Conservation (phyloP, 306 rosid genomes). For the Medicago ruthenica region DNA sequence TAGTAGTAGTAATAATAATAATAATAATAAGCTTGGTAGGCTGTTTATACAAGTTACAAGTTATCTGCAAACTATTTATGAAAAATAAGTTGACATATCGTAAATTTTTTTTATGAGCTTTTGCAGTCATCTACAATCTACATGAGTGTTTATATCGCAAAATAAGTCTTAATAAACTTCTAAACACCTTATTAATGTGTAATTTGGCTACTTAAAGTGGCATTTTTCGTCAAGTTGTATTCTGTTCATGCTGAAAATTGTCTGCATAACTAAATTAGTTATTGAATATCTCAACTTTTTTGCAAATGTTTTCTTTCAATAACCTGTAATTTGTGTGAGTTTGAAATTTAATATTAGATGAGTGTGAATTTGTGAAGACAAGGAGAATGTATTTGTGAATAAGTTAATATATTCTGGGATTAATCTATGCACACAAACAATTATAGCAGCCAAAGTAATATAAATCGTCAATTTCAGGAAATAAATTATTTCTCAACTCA, state of each 20-base stretch:
- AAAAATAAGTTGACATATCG: too few relatives aligned
- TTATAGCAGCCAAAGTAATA: background rate
- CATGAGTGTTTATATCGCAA: too few relatives aligned
- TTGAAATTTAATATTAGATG: background rate
- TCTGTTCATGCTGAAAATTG: background rate
- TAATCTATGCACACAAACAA: background rate
- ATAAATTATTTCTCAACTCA: background rate
- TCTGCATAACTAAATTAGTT: background rate
- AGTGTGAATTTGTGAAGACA: background rate
- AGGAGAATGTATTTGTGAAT: background rate
- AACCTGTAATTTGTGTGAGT: background rate
- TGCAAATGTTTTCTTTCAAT: background rate
- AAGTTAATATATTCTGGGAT: background rate
- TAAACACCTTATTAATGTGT: too few relatives aligned
- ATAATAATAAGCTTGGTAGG: too few relatives aligned
- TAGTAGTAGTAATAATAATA: too few relatives aligned
- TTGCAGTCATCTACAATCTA: too few relatives aligned
- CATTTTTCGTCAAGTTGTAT: background rate
- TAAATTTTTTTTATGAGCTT: too few relatives aligned
- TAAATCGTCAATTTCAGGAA: background rate
- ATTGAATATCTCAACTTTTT: background rate
- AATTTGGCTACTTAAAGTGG: too few relatives aligned
- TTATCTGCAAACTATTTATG: too few relatives aligned
- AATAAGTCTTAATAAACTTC: too few relatives aligned
- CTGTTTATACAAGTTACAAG: too few relatives aligned